These are phyloP conservation scores for Dryas integrifolia DNA, from an alignment of 331 rosid genomes.

Conservation along the genomic window DNA sequence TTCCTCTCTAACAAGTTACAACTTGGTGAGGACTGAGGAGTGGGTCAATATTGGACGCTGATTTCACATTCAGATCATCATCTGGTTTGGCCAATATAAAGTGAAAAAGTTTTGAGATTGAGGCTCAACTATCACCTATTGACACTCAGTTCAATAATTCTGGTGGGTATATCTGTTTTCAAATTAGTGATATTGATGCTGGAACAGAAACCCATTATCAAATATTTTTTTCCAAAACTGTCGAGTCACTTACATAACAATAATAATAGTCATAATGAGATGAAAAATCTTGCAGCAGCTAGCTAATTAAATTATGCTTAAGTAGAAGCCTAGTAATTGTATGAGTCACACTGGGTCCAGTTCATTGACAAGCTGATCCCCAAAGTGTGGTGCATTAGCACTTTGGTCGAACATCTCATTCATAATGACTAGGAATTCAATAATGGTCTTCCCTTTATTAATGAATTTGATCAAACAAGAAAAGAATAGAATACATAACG, in stretches of 20 bases:
- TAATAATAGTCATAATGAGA: background rate
- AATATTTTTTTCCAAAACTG: no score
- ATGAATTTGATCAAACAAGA: background rate
- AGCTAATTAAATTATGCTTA: background rate
- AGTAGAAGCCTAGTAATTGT: background rate
- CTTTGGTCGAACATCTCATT: constrained; percentile 12
- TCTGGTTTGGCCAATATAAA: background rate
- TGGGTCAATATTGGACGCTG: no score
- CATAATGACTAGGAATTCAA: constrained; percentile 11
- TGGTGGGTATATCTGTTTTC: background rate
- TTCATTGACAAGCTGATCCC: background rate
- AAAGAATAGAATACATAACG: background rate
- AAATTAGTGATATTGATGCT: background rate
- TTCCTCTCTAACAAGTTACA: background rate
- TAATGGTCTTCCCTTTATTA: background rate
- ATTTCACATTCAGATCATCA: background rate
- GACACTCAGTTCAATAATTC: background rate
- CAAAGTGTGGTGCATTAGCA: background rate
- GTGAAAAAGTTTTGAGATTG: no score
- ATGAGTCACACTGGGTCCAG: background rate
- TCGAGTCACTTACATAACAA: background rate
- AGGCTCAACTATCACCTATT: no score
- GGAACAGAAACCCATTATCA: background rate
- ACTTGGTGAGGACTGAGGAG: no score
- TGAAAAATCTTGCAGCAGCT: background rate